Evolutionary conservation across 2,329 filamentous ascomycete species (phyloP), one percentile per base, ranked within the genome.

Genomic region (Fusarium cyanostomum): DNA sequence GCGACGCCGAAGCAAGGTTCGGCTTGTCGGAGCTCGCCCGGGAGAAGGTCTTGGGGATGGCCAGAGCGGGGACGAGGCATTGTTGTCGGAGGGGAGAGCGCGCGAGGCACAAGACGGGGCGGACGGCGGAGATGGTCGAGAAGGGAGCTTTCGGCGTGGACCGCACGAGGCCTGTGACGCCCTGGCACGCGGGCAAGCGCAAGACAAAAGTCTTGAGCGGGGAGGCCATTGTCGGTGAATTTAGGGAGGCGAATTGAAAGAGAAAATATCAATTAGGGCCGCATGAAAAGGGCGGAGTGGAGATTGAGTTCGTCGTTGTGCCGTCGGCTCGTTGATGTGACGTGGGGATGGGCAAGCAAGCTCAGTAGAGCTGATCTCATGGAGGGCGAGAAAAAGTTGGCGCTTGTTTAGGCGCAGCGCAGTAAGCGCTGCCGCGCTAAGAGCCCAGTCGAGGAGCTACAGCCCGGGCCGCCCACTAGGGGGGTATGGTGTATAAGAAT

Each of bases 151-250:
- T 71, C 24, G 72, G 61, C 2, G 62, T 52, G 59, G 64, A 68
- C 59, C 69, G 63, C 51, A 68, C 60, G 56, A 74, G 51, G 62
- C 62, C 58, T 39, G 60, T 57, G 45, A 69, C 57, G 39, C 55
- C 54, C 49, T 59, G 71, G 68, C 71, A 71, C 13, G 50, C 24
- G 13, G 66, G 73, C 62, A 71, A 70, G 64, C 73, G 72, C 69
- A 74, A 58, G 61, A 73, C 74, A 41, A 74, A 62, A 12, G 72
- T 66, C 68, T 74, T 76, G 27, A 76, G 53, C 35, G 73, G 56
- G 18, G 71, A 72, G 26, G 73, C 68, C 74, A 75, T 75, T 31
- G 3, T 16, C 7, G 13, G 27, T 33, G 15, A 34, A 15, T 30
- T 49, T 9, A 9, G 28, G 12, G 28, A 46, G 24, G 11, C 5